Base-by-base conservation (phyloP, 1,284 basidiomycete species). In the Jaminaea rosea region DNA sequence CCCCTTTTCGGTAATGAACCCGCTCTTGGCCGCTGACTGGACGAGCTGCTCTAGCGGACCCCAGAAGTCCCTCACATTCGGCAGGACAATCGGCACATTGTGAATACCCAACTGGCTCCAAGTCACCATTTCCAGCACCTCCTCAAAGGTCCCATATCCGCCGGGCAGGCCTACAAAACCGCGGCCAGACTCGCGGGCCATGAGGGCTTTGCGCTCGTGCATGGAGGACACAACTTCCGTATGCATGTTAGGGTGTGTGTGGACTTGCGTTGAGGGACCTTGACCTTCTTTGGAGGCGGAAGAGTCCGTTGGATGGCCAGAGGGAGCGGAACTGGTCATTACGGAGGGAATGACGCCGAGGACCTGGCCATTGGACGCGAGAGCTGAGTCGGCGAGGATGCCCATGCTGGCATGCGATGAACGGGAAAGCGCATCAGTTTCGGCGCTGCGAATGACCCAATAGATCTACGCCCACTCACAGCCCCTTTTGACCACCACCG, bases 61-160 rank as follows among this genome's bases (percentile, higher is more conserved):
- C 74, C 82, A 96, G 76, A 84, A 93, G 0, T 80, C 81, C 45
- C 81, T 80, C 31, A 92, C 84, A 70, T 94, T 92, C 42, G 92
- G 65, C 41, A 93, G 76, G 27, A 93, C 76, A 50, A 92, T 83
- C 13, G 90, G 87, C 83, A 28, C 4, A 2, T 13, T 31, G 15
- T 93, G 90, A 53, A 94, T 89, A 19, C 87, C 87, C 15, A 94
- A 76, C 72, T 92, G 87, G 8, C 83, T 84, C 91, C 91, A 96
- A 2, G 90, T 92, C 34, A 85, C 81, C 60, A 88, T 90, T 75
- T 94, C 91, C 46, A 94, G 76, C 23, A 90, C 78, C 49, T 94
- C 91, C 74, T 94, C 91, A 61, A 88, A 88, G 0, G 89, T 93
- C 15, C 90, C 90, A 67, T 83, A 92, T 0, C 91, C 91, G 29